These are phyloP conservation scores for Cenchrus americanus DNA, from an alignment of 176 grass and related monocot species.

Conservation along the genomic window DNA sequence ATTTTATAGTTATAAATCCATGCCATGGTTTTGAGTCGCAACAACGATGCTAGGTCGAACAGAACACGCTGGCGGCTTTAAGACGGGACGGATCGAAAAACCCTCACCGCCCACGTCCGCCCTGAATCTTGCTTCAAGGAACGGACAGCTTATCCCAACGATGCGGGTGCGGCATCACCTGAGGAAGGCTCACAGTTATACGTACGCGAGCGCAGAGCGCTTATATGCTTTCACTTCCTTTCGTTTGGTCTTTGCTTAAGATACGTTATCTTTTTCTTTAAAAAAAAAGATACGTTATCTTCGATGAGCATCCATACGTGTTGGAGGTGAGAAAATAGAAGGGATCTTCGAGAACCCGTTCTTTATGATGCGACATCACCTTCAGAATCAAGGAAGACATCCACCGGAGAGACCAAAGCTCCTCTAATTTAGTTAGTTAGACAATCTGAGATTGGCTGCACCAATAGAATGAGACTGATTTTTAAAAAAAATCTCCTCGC, in stretches of 20 bases:
- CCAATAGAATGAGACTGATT: too few relatives aligned
- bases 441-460: too few relatives aligned
- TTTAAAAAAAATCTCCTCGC: too few relatives aligned
- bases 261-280: too few relatives aligned
- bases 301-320: background rate
- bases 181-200: background rate
- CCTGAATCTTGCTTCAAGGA: constrained; percentile 24
- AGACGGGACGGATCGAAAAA: background rate
- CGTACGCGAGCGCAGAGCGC: background rate
- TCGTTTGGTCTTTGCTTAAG: background rate
- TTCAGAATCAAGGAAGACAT: background rate
- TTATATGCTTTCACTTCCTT: too few relatives aligned
- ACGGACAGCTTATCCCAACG: background rate
- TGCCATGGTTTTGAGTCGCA: background rate
- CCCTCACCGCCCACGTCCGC: constrained; percentile 1
- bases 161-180: too few relatives aligned
- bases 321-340: background rate
- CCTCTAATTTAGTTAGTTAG: too few relatives aligned
- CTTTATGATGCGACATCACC: background rate
- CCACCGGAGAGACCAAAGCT: background rate
- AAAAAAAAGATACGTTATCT: constrained; percentile 1
- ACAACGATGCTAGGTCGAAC: background rate
- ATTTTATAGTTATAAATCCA: background rate
- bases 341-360: background rate
- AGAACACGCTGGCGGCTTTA: background rate